Conservation (phyloP, 192 early-diverging fungal species). For the Mortierella claussenii region DNA sequence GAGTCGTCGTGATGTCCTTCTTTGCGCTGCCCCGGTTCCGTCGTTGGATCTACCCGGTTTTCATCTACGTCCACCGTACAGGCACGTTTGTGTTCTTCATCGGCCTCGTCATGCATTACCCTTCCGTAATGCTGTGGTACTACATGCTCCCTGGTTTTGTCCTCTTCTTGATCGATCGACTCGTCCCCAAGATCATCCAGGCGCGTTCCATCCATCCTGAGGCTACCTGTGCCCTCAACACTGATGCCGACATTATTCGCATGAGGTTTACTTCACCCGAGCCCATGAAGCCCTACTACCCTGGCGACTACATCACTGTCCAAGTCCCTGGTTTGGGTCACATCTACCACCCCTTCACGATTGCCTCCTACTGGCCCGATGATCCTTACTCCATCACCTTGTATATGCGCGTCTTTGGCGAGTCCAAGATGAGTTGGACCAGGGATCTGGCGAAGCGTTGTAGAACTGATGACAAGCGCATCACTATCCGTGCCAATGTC, state of each 20-base stretch:
- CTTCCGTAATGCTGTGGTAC: conserved; percentile 50
- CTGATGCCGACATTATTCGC: conserved; percentile 45
- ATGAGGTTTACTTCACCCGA: conserved; percentile 36
- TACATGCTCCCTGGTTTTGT: conserved; percentile 46
- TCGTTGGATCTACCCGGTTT: conserved; percentile 34
- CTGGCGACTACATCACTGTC: conserved; percentile 45
- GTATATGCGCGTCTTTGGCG: conserved; percentile 33
- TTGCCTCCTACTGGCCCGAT: conserved; percentile 51
- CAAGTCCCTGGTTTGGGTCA: conserved; percentile 37
- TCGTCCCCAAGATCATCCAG: conserved; percentile 51
- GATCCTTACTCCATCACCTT: conserved; percentile 45
- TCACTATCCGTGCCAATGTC: conserved; percentile 28
- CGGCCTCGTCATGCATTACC: conserved; percentile 51
- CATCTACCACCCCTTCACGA: conserved; percentile 43
- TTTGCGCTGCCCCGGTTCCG: conserved; percentile 38
- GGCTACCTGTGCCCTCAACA: conserved; percentile 33
- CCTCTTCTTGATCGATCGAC: conserved; percentile 44
- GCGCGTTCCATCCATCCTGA: conserved; percentile 28
- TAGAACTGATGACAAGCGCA: conserved; percentile 28
- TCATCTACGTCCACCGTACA: conserved; percentile 39
- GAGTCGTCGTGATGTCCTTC: conserved; percentile 19
- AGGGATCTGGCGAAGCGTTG: conserved; percentile 24
- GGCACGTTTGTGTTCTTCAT: conserved; percentile 36
- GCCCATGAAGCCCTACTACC: conserved; percentile 51
- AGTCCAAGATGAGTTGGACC: conserved; percentile 38